These are phyloP conservation scores for Aaosphaeria arxii DNA, from an alignment of 2,329 filamentous ascomycete genomes.

Conservation along the genomic window DNA sequence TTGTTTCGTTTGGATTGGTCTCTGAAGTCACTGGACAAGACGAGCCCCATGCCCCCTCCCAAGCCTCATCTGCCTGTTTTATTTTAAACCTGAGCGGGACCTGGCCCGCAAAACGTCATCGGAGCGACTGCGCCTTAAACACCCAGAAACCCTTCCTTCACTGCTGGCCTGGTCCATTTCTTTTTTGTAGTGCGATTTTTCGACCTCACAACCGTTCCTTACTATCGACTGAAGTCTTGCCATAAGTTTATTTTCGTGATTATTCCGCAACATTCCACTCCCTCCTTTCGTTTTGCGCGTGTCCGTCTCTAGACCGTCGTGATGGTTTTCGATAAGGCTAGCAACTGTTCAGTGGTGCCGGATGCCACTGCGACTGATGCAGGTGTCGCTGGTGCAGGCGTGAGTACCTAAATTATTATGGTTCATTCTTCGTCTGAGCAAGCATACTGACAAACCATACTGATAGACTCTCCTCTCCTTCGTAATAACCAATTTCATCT, in stretches of 20 bases:
- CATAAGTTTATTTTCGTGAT: background rate
- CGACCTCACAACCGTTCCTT: background rate
- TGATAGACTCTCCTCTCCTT: slow-evolving; percentile 61
- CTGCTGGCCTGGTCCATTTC: background rate
- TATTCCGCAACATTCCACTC: background rate
- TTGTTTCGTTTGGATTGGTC: too few species aligned
- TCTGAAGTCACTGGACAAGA: too few species aligned
- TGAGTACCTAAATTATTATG: slow-evolving; percentile 33
- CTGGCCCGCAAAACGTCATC: background rate
- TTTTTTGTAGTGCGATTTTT: background rate
- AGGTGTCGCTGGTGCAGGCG: slow-evolving; percentile 57
- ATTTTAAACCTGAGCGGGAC: background rate
- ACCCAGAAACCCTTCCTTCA: background rate
- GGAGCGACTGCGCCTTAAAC: background rate
- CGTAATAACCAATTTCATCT: slow-evolving; percentile 60
- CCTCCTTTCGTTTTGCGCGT: slow-evolving; percentile 3
- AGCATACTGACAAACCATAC: background rate
- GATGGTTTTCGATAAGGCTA: slow-evolving; percentile 5
- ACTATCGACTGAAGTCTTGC: too few species aligned
- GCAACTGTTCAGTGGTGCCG: slow-evolving; percentile 47
- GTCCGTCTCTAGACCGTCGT: background rate
- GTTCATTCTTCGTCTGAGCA: background rate
- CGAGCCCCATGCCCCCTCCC: background rate
- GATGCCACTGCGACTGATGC: slow-evolving; percentile 50
- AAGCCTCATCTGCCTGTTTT: background rate